Conservation (phyloP, 441 rosid genomes). For the Pelargonium myrrhifolium region DNA sequence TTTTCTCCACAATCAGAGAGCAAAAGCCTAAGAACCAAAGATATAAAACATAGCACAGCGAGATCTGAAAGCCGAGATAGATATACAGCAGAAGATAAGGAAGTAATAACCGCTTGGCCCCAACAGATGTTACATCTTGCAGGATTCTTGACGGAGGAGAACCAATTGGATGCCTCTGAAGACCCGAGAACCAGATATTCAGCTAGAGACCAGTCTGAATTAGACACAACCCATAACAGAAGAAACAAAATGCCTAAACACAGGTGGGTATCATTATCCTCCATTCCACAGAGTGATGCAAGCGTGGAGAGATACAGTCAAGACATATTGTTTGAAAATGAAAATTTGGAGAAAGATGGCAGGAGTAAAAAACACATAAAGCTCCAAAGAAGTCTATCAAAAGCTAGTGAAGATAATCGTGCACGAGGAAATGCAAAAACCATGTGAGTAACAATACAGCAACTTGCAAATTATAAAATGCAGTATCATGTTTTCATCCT, state of each 20-base stretch:
- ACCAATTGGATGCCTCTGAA: neutral
- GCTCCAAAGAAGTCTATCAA: conserved; percentile 9
- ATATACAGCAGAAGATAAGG: conserved; percentile 10
- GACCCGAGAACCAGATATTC: conserved; percentile 6
- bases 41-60: conserved; percentile 7
- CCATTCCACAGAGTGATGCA: conserved; percentile 24
- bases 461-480: neutral
- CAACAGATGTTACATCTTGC: conserved; percentile 12
- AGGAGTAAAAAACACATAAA: conserved; percentile 17
- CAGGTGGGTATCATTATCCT: conserved; percentile 21
- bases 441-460: conserved; percentile 13
- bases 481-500: neutral
- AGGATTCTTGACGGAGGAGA: conserved; percentile 12
- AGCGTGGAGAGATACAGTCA: conserved; percentile 27
- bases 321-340: conserved; percentile 26
- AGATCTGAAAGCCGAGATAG: conserved; percentile 4
- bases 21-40: conserved; percentile 5
- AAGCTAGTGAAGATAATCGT: conserved; percentile 13
- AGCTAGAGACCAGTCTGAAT: neutral
- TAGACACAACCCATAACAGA: conserved; percentile 6
- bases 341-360: conserved; percentile 16
- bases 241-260: conserved; percentile 19
- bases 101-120: conserved; percentile 9
- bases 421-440: conserved; percentile 10
- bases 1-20: neutral